A percentile compares a stretch with the other conserved stretches of the same genome.
phyloP scores from a whole-genome alignment of 768 basidiomycete genomes.

The Cystofilobasidium bisporidii region DNA sequence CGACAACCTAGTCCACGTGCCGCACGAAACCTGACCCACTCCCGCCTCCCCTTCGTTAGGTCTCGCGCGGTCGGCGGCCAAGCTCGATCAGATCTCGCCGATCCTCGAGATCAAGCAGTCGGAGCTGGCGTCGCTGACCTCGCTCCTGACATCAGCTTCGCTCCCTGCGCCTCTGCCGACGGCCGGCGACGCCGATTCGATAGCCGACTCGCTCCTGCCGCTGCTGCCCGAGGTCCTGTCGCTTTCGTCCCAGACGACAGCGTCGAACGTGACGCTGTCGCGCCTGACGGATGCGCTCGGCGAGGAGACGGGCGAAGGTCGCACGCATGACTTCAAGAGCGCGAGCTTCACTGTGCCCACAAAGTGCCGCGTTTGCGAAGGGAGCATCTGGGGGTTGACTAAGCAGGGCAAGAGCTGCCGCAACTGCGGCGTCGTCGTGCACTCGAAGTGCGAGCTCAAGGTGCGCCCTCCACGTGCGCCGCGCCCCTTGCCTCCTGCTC shows the following conservation, averaged over 20 bases:
- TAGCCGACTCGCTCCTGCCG: background rate
- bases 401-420: constrained; percentile 81
- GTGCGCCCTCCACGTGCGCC: constrained; percentile 39
- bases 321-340: constrained; percentile 71
- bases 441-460: constrained; percentile 78
- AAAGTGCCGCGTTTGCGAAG: constrained; percentile 72
- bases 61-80: constrained; percentile 11
- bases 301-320: constrained; percentile 44
- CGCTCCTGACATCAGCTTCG: constrained; percentile 7
- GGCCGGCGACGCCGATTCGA: constrained; percentile 17
- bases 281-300: constrained; percentile 54
- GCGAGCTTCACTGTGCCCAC: constrained; percentile 79
- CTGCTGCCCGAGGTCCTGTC: constrained; percentile 36
- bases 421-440: constrained; percentile 62
- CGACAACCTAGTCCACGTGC: too few relatives aligned
- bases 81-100: constrained; percentile 9
- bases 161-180: background rate
- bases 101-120: constrained; percentile 12
- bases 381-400: constrained; percentile 79
- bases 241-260: constrained; percentile 50
- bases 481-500: background rate
- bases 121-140: constrained; percentile 2
- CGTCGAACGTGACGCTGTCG: constrained; percentile 58
- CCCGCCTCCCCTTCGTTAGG: background rate
- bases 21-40: background rate